Conservation (phyloP, 1,284 basidiomycete species). For the Termitomyces sp. region DNA sequence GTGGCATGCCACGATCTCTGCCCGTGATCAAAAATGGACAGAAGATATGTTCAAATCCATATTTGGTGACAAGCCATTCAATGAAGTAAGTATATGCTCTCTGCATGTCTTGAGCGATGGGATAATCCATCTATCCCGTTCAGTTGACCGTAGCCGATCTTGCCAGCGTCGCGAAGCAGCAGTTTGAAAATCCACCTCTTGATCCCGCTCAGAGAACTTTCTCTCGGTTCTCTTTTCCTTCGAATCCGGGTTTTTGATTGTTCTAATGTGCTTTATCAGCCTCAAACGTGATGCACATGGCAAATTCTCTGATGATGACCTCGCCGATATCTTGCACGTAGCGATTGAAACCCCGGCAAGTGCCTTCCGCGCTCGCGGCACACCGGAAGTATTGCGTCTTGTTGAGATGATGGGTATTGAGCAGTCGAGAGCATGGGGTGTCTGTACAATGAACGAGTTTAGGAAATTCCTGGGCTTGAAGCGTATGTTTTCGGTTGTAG, state of each 20-base stretch:
- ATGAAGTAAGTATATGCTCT: conserved; percentile 14
- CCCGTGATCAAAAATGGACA: conserved; percentile 39
- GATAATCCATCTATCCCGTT: background rate
- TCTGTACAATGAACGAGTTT: conserved; percentile 55
- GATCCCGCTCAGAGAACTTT: conserved; percentile 32
- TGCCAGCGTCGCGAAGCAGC: conserved; percentile 16
- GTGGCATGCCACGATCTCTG: conserved; percentile 35
- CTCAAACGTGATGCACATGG: conserved; percentile 19
- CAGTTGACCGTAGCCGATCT: conserved; percentile 28
- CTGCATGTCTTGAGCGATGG: background rate
- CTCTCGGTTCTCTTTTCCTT: conserved; percentile 22
- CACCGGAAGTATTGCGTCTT: conserved; percentile 38
- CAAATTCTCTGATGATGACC: conserved; percentile 21
- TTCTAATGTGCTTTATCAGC: background rate
- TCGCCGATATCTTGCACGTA: conserved; percentile 28
- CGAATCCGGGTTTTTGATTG: background rate
- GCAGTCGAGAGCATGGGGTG: conserved; percentile 36
- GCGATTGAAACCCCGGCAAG: conserved; percentile 39
- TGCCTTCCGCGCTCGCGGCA: conserved; percentile 40
- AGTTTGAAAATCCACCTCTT: conserved; percentile 19
- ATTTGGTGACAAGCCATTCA: conserved; percentile 29
- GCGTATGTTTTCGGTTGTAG: conserved; percentile 21
- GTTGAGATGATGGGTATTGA: conserved; percentile 45
- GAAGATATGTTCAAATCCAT: conserved; percentile 30
- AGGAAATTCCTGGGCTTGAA: conserved; percentile 42